phyloP scores from a whole-genome alignment of 257 asterid genomes.

The Penstemon barbatus region DNA sequence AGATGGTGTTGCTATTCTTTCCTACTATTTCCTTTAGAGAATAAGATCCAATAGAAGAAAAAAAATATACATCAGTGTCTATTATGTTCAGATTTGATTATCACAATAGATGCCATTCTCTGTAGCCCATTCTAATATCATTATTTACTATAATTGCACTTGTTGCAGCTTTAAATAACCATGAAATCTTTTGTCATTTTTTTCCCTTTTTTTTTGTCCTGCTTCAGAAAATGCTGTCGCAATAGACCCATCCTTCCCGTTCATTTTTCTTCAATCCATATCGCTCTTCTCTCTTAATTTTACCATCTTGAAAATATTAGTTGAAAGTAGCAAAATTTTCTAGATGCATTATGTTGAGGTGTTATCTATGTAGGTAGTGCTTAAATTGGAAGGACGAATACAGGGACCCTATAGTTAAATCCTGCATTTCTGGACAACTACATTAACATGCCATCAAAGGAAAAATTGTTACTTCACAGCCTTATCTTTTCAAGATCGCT shows the following conservation, averaged over 20 bases:
- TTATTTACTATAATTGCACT: too few species aligned
- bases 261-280: not conserved
- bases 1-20: not conserved
- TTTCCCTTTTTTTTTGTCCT: not conserved
- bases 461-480: not conserved
- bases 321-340: too few species aligned
- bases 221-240: not conserved
- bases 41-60: not conserved
- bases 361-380: not conserved
- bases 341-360: too few species aligned
- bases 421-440: not conserved
- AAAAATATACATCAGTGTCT: not conserved
- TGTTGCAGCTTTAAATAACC: too few species aligned
- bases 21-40: not conserved
- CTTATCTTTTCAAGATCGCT: slow-evolving; percentile 12
- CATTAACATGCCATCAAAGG: not conserved
- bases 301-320: too few species aligned
- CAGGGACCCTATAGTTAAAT: slow-evolving; percentile 9
- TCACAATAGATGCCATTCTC: not conserved
- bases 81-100: not conserved
- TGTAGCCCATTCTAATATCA: not conserved
- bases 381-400: not conserved
- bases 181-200: too few species aligned
- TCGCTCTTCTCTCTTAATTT: not conserved
- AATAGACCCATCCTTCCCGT: not conserved